Base-by-base conservation (phyloP, 345 rosid genomes). In the sweet orange (Citrus sinensis) region DNA sequence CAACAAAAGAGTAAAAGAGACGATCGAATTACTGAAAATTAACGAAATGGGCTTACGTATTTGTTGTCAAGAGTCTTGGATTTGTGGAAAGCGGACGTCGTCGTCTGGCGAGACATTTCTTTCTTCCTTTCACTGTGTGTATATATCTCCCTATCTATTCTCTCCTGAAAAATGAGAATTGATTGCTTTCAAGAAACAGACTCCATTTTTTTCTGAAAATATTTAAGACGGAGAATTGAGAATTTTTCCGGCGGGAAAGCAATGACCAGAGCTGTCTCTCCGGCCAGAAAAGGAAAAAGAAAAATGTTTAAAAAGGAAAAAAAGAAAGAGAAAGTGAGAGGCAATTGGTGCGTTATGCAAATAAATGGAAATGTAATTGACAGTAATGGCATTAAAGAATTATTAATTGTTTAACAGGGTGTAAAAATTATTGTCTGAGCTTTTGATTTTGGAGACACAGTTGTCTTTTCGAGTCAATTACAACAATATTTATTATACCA, bases 1-100 rank as follows among this genome's bases (percentile, higher is more conserved):
- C 42, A 46, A n/a, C 13, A 13, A 64, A 79, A 63, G 11, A 60
- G 42, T 25, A 69, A 22, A 66, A 6, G 61, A 54, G 70, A 76
- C 20, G 29, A 72, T 69, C 30, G 24, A 63, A 76, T 39, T 11
- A 11, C 9, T 4, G 9, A 65, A 19, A 51, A 30, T 49, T 20
- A 30, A 30, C 29, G n/a, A 60, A 46, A 61, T 73, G 20, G 39
- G 73, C 88, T 90, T 79, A 93, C 97, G 67, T 93, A 91, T 93
- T 93, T 93, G 89, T 93, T 93, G 88, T 90, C 94, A 73, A 93
- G 98, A 76, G 94, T 88, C 91, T 92, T 93, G 70, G 94, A 89
- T 87, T 92, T 92, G 87, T 83, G 98, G 76, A 91, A 86, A 73
- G 90, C 92, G 62, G 96, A 75, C 49, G 93, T 77, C 74, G 91